Conservation (phyloP, 2,329 filamentous ascomycete species). For the Calonectria ilicicola region DNA sequence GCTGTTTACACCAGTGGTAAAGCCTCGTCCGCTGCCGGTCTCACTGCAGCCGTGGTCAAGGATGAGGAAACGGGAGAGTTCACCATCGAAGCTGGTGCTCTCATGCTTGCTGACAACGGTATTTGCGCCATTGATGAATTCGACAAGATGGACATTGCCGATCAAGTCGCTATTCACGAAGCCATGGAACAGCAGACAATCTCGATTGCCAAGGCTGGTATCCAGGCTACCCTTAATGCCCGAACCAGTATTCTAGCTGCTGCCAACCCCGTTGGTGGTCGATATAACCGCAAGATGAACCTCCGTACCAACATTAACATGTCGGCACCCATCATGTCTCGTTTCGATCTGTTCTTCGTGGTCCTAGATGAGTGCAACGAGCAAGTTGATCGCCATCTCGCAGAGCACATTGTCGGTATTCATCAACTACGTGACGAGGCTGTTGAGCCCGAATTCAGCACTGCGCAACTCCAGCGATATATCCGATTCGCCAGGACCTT, state of each 20-base stretch:
- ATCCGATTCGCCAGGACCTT: conserved; percentile 97
- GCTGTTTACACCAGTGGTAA: conserved; percentile 98
- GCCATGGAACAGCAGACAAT: conserved; percentile 99
- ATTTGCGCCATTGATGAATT: conserved; percentile 99
- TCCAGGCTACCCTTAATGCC: conserved; percentile 96
- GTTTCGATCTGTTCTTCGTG: conserved; percentile 99
- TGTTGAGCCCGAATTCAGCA: conserved; percentile 92
- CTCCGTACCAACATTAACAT: conserved; percentile 97
- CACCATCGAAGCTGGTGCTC: conserved; percentile 96
- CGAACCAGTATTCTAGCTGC: conserved; percentile 95
- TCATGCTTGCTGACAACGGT: conserved; percentile 97
- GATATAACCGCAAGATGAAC: conserved; percentile 97
- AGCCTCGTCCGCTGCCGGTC: conserved; percentile 95
- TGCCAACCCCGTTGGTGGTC: conserved; percentile 93
- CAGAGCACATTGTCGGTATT: conserved; percentile 93
- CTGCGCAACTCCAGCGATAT: conserved; percentile 95
- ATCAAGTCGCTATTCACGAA: conserved; percentile 99
- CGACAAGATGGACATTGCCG: conserved; percentile 98
- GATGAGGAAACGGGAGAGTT: conserved; percentile 99
- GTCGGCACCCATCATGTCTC: conserved; percentile 98
- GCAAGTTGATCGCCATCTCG: conserved; percentile 87
- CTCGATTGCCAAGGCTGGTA: conserved; percentile 97
- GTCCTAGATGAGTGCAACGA: conserved; percentile 98
- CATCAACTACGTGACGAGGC: conserved; percentile 94
- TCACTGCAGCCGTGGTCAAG: conserved; percentile 96